A percentile compares a stretch with the other conserved stretches of the same genome.
Conservation (phyloP, 352 stramenopile species). For the Globisporangium irregulare region DNA sequence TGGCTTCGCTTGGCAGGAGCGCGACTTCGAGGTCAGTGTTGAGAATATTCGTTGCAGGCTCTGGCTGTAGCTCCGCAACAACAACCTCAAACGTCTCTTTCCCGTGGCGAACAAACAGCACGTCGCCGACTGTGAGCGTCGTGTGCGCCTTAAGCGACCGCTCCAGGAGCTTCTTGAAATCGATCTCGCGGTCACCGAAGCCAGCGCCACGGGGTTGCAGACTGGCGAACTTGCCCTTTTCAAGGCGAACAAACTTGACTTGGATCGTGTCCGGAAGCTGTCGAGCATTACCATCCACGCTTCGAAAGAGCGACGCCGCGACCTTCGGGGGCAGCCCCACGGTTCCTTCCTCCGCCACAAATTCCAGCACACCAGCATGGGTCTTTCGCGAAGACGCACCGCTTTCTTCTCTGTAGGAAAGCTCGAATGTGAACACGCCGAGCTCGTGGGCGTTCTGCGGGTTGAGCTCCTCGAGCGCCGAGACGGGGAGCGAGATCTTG, state of each 20-base stretch:
- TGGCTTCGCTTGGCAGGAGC: slow-evolving; percentile 63
- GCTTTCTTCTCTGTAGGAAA: slow-evolving; percentile 33
- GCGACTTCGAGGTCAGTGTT: slow-evolving; percentile 85
- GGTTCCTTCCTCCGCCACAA: slow-evolving; percentile 72
- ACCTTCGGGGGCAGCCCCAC: slow-evolving; percentile 79
- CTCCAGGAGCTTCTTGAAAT: slow-evolving; percentile 82
- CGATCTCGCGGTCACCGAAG: slow-evolving; percentile 74
- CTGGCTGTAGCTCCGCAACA: slow-evolving; percentile 56
- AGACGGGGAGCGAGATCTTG: slow-evolving; percentile 76
- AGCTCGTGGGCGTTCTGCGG: slow-evolving; percentile 72
- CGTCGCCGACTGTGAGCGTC: slow-evolving; percentile 71
- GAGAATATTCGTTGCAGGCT: slow-evolving; percentile 61
- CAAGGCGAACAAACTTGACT: slow-evolving; percentile 71
- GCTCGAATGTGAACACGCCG: slow-evolving; percentile 80
- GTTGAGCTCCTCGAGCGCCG: slow-evolving; percentile 73
- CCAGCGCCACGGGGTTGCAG: slow-evolving; percentile 65
- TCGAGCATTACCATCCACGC: background rate
- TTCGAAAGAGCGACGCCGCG: slow-evolving; percentile 57
- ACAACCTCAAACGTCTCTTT: slow-evolving; percentile 72
- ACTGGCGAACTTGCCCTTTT: slow-evolving; percentile 63
- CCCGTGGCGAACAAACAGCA: slow-evolving; percentile 74
- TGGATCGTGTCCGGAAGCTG: slow-evolving; percentile 38
- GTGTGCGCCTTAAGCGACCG: slow-evolving; percentile 69
- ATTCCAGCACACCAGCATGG: slow-evolving; percentile 77
- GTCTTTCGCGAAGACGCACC: slow-evolving; percentile 34